phyloP scores from a whole-genome alignment of 2,329 filamentous ascomycete species.

The Purpureocillium lavendulum region DNA sequence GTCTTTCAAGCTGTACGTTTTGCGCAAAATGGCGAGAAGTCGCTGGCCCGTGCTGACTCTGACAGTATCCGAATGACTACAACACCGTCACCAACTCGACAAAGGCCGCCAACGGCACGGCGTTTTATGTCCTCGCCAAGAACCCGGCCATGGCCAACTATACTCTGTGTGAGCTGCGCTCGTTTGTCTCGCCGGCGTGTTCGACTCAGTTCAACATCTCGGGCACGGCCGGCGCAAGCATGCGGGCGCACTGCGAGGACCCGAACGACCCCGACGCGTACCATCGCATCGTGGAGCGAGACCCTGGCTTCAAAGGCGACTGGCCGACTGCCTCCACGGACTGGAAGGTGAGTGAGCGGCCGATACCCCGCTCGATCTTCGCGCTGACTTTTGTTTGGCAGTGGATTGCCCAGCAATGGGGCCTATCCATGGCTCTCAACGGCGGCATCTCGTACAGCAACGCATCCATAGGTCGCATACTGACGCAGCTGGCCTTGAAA shows the following conservation, averaged over 20 bases:
- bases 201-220: slow-evolving; percentile 53
- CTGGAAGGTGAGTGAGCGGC: slow-evolving; percentile 32
- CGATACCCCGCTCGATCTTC: too few relatives aligned
- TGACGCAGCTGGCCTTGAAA: slow-evolving; percentile 42
- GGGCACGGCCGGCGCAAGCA: slow-evolving; percentile 46
- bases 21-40: too few relatives aligned
- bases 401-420: slow-evolving; percentile 46
- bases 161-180: slow-evolving; percentile 59
- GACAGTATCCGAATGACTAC: slow-evolving; percentile 46
- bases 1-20: slow-evolving; percentile 38
- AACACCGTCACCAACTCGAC: slow-evolving; percentile 59
- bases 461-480: slow-evolving; percentile 49
- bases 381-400: slow-evolving; percentile 9
- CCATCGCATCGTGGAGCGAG: slow-evolving; percentile 26
- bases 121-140: slow-evolving; percentile 61
- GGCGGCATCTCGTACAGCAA: slow-evolving; percentile 46
- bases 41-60: too few relatives aligned
- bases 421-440: slow-evolving; percentile 44
- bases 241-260: slow-evolving; percentile 56
- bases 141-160: slow-evolving; percentile 35
- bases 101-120: slow-evolving; percentile 26
- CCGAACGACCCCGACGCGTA: slow-evolving; percentile 46
- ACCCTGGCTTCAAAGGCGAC: slow-evolving; percentile 10
- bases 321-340: slow-evolving; percentile 30
- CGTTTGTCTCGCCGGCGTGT: slow-evolving; percentile 56